Conservation (phyloP, 78 protist species). For the Chrysochromulina parva region DNA sequence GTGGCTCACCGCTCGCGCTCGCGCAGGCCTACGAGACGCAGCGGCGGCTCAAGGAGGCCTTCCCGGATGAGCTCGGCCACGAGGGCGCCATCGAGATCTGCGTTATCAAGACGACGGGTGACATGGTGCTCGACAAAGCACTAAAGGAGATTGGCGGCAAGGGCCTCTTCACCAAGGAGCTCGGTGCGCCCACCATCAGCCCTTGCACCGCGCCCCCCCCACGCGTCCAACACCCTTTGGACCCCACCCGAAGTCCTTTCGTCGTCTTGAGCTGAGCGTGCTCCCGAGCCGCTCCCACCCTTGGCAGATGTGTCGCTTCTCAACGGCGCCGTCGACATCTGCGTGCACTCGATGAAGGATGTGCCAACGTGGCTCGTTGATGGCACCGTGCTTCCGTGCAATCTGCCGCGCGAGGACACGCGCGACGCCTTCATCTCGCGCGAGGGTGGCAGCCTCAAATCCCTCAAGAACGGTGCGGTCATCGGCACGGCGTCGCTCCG, state of each 20-base stretch:
- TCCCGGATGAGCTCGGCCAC: slow-evolving; percentile 29
- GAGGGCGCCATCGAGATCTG: slow-evolving; percentile 21
- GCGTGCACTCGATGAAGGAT: slow-evolving; percentile 79
- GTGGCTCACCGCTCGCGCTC: slow-evolving; percentile 46
- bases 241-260: no score
- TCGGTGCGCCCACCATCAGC: neutral
- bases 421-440: slow-evolving; percentile 22
- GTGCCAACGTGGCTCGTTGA: slow-evolving; percentile 52
- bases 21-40: slow-evolving; percentile 45
- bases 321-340: slow-evolving; percentile 63
- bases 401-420: slow-evolving; percentile 30
- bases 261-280: no score
- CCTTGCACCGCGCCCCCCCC: no score
- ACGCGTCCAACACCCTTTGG: no score
- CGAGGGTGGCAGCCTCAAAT: neutral
- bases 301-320: slow-evolving; percentile 60
- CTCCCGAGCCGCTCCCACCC: no score
- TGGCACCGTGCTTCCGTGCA: slow-evolving; percentile 28
- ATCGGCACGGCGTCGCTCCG: slow-evolving; percentile 26
- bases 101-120: slow-evolving; percentile 72
- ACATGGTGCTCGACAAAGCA: slow-evolving; percentile 70
- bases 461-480: neutral
- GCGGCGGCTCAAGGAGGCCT: slow-evolving; percentile 19
- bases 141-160: slow-evolving; percentile 78
- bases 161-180: slow-evolving; percentile 80